Base-by-base conservation (phyloP, 2,329 filamentous ascomycete species). In the Claviceps pusilla region DNA sequence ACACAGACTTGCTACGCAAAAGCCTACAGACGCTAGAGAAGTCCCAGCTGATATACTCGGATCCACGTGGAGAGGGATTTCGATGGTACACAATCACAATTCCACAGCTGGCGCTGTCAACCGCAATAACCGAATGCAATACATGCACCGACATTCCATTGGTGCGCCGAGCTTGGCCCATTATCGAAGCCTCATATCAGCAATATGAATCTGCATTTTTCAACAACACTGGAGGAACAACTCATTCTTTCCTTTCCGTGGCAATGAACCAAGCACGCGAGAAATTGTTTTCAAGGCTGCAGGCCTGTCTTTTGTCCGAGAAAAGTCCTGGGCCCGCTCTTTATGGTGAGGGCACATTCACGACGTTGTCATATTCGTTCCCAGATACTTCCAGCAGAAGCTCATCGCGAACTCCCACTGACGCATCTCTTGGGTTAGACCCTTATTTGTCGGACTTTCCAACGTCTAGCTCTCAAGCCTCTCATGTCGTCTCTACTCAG, bases 101-200 rank as follows among this genome's bases (percentile, higher is more conserved):
- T 11, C 56, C 55, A 19, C 55, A 52, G 57, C 55, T 57, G 35
- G 50, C 56, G n/a, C 42, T 58, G 3, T 56, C 56, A 6, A 53
- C 54, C 6, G 52, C 57, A 11, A 53, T 58, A 33, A 52, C 52
- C 12, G 57, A 58, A 29, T 58, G 57, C n/a, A 53, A 53, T 37
- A 48, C 54, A 28, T 58, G 54, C 35, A 50, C 42, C 1, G 57
- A 58, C 14, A 28, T 24, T 10, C 10, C 49, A 4, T 43, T 58
- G n/a, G 7, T 58, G 11, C 37, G 48, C 3, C 49, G 45, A 31
- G 56, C 49, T 24, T 58, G 56, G 57, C 57, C 56, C 9, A 12
- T 56, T 4, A 48, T 58, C 10, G 57, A 56, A 52, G 52, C 54
- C 2, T 54, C 52, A 11, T 58, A 57, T 33, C 47, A 48, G 24